These are phyloP conservation scores for Plasmodium coatneyi DNA, from an alignment of 169 alveolate species.

Conservation along the genomic window DNA sequence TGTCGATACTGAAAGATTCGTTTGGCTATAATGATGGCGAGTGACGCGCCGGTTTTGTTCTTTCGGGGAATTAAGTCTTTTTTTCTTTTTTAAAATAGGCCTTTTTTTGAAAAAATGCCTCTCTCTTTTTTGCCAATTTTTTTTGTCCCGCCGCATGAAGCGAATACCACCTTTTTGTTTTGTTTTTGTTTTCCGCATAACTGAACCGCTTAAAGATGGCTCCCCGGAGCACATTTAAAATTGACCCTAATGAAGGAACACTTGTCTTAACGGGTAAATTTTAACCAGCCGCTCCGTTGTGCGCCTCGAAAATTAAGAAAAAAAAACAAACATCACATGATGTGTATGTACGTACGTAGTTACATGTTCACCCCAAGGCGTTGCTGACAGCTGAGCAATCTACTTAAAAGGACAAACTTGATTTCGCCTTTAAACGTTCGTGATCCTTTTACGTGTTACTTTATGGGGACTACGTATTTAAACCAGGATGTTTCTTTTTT, in stretches of 20 bases:
- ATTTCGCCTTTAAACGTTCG: not conserved
- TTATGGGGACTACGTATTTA: not conserved
- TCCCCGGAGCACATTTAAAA: not conserved
- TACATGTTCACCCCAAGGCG: not conserved
- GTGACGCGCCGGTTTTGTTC: not conserved
- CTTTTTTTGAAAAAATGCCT: not conserved
- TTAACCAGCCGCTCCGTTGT: not conserved
- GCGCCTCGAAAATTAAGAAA: not conserved
- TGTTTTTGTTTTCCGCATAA: not conserved
- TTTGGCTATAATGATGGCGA: slow-evolving; percentile 28
- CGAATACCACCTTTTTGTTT: not conserved
- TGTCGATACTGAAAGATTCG: slow-evolving; percentile 34
- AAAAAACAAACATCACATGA: not conserved
- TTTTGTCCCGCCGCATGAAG: not conserved
- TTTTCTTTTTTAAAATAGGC: not conserved
- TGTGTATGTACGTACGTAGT: not conserved
- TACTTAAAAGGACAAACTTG: not conserved
- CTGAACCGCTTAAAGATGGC: not conserved
- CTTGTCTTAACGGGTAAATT: not conserved
- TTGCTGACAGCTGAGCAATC: not conserved
- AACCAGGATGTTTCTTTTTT: not conserved
- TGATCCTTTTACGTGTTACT: not conserved
- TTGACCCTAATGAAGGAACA: not conserved
- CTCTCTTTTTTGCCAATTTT: not conserved
- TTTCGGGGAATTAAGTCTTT: not conserved